These are phyloP conservation scores for Gracilariopsis chorda DNA, from an alignment of 23 red algal species.

Conservation along the genomic window DNA sequence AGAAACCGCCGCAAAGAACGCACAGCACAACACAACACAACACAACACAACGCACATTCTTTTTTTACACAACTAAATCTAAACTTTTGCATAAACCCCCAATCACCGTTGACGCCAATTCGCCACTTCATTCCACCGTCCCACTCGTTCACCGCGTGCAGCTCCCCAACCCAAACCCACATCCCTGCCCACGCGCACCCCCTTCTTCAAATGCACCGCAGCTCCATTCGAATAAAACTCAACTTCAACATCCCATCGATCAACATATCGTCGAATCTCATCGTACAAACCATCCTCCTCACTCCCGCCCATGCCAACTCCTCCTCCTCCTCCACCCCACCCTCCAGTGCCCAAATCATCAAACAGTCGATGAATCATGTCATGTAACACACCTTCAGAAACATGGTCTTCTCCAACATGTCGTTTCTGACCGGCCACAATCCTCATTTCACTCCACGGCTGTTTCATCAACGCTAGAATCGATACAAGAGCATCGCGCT, in stretches of 20 bases:
- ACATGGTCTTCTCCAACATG: conserved; percentile 30
- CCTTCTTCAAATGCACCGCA: conserved; percentile 6
- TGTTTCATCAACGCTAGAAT: not conserved
- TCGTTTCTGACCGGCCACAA: conserved; percentile 32
- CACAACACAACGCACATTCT: too few relatives aligned
- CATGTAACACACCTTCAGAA: conserved; percentile 23
- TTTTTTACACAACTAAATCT: too few relatives aligned
- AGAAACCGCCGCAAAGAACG: too few relatives aligned
- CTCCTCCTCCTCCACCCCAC: not conserved
- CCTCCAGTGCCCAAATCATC: not conserved
- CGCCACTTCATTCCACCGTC: too few relatives aligned
- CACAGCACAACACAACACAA: too few relatives aligned
- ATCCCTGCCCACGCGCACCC: not conserved
- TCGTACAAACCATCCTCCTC: not conserved
- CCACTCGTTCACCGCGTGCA: too few relatives aligned
- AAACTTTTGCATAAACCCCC: too few relatives aligned
- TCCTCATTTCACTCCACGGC: conserved; percentile 25
- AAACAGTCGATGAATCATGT: conserved; percentile 15
- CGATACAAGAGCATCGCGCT: not conserved
- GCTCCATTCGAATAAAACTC: conserved; percentile 29
- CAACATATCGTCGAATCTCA: not conserved
- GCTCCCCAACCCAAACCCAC: too few relatives aligned
- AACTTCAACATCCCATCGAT: not conserved
- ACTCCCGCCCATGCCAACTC: not conserved
- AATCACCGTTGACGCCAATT: too few relatives aligned